Evolutionary conservation across 192 early-diverging fungal species (phyloP).

Genomic region (Rhizophagus prolifer): DNA sequence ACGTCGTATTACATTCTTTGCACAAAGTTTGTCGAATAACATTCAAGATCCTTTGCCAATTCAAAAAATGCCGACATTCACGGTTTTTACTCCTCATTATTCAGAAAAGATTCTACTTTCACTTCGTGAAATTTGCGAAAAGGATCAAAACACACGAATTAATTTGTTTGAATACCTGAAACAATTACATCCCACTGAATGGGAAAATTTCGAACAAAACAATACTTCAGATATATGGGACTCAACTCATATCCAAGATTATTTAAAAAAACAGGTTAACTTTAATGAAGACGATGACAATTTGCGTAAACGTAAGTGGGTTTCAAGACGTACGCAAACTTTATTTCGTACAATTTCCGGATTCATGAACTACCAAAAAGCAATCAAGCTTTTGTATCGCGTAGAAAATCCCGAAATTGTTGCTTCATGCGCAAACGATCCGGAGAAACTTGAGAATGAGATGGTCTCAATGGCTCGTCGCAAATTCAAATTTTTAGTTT

Average conservation of each 20-base stretch:
- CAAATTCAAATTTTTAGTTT: constrained; percentile 84
- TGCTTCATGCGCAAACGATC: constrained; percentile 61
- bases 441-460: constrained; percentile 68
- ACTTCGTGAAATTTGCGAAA: constrained; percentile 78
- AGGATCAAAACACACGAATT: constrained; percentile 76
- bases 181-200: constrained; percentile 75
- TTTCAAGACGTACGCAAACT: constrained; percentile 81
- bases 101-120: constrained; percentile 82
- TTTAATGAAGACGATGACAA: too few species aligned
- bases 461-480: constrained; percentile 63
- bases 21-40: constrained; percentile 77
- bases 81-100: constrained; percentile 83
- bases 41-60: constrained; percentile 78
- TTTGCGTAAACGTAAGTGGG: constrained; percentile 86
- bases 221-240: too few species aligned
- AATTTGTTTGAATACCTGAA: constrained; percentile 82
- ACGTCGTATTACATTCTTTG: constrained; percentile 83
- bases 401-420: constrained; percentile 80
- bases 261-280: too few species aligned
- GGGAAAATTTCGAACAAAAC: constrained; percentile 75
- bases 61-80: constrained; percentile 83
- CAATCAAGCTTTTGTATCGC: constrained; percentile 75
- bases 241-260: too few species aligned
- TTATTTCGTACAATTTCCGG: constrained; percentile 85
- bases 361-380: constrained; percentile 87